These are phyloP conservation scores for Glaciozyma antarctica DNA, from an alignment of 768 basidiomycete genomes.

Conservation along the genomic window DNA sequence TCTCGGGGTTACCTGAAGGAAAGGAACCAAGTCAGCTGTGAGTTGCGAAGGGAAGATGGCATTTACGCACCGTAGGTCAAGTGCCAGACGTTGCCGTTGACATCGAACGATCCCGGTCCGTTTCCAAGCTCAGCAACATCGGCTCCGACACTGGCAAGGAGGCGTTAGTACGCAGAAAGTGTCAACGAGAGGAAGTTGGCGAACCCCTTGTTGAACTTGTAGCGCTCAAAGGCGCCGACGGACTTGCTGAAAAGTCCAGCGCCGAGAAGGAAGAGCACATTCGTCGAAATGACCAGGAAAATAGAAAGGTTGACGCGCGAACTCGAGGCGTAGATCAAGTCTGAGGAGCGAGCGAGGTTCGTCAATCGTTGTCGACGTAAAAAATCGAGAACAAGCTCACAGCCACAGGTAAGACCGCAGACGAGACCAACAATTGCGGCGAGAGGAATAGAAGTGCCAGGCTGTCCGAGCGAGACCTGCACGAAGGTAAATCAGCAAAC, in stretches of 20 bases:
- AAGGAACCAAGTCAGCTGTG: not conserved
- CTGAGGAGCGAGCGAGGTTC: slow-evolving; percentile 25
- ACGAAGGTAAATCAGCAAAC: not conserved
- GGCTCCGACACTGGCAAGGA: slow-evolving; percentile 48
- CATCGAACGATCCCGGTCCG: slow-evolving; percentile 71
- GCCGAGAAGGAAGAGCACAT: slow-evolving; percentile 82
- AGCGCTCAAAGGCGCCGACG: slow-evolving; percentile 59
- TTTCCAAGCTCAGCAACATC: slow-evolving; percentile 48
- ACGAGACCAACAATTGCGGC: slow-evolving; percentile 77
- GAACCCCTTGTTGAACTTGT: slow-evolving; percentile 46
- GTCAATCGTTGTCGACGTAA: not conserved
- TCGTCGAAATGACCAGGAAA: slow-evolving; percentile 85
- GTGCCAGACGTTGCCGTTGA: slow-evolving; percentile 33
- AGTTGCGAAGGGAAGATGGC: slow-evolving; percentile 26
- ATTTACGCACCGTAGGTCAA: slow-evolving; percentile 38
- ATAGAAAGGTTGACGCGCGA: slow-evolving; percentile 65
- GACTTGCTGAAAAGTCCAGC: slow-evolving; percentile 80
- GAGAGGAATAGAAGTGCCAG: slow-evolving; percentile 65
- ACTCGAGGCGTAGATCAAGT: slow-evolving; percentile 67
- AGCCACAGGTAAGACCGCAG: slow-evolving; percentile 51
- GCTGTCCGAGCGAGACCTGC: slow-evolving; percentile 60
- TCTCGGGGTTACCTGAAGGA: slow-evolving; percentile 43
- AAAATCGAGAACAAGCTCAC: not conserved
- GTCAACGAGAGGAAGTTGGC: not conserved
- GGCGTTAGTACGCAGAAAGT: not conserved